These are phyloP conservation scores for Megacollybia platyphylla DNA, from an alignment of 1,284 basidiomycete species.

Conservation along the genomic window DNA sequence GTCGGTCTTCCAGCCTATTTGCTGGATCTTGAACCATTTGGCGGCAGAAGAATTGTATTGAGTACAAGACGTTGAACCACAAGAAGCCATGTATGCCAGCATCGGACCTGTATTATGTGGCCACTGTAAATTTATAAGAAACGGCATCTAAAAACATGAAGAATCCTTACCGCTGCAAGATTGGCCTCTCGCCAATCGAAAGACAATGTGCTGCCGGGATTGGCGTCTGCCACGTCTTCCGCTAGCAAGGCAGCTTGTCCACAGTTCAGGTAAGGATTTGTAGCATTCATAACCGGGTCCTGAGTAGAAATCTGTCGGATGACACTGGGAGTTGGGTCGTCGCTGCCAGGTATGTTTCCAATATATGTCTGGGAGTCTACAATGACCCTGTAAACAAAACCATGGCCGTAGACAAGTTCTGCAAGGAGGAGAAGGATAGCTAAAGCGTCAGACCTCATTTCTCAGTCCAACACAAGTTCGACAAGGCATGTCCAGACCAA, in stretches of 20 bases:
- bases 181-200: conserved; percentile 33
- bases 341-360: conserved; percentile 28
- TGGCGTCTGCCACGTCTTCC: conserved; percentile 28
- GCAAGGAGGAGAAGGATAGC: neutral
- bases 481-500: no score
- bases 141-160: neutral
- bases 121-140: conserved; percentile 4
- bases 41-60: conserved; percentile 33
- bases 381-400: conserved; percentile 25
- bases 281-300: conserved; percentile 34
- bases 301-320: conserved; percentile 33
- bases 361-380: conserved; percentile 30
- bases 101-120: conserved; percentile 43
- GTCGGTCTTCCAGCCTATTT: conserved; percentile 7
- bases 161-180: conserved; percentile 17
- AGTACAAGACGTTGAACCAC: conserved; percentile 33
- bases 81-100: conserved; percentile 44
- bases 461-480: no score
- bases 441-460: no score
- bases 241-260: conserved; percentile 35
- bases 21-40: conserved; percentile 39
- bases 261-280: conserved; percentile 32
- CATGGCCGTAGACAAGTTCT: conserved; percentile 24
- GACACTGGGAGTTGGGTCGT: conserved; percentile 21
- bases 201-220: conserved; percentile 33